phyloP scores from a whole-genome alignment of 2,329 filamentous ascomycete genomes.

The Hypoxylon sp. region DNA sequence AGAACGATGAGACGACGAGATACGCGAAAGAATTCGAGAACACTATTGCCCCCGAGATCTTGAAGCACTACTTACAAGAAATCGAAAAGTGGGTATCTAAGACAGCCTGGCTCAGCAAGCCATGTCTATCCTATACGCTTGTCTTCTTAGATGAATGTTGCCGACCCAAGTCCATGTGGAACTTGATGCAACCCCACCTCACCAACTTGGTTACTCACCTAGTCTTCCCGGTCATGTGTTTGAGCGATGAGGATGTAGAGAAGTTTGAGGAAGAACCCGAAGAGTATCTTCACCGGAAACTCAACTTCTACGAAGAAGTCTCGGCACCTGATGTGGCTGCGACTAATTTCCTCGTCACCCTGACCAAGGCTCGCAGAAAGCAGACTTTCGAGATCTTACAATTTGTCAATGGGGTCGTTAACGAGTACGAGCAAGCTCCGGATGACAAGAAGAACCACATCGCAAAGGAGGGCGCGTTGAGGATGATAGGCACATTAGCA shows the following conservation, averaged over 20 bases:
- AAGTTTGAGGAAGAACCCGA: slow-evolving; percentile 95
- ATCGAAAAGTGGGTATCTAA: slow-evolving; percentile 99
- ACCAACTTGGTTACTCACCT: slow-evolving; percentile 94
- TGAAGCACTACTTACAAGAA: slow-evolving; percentile 93
- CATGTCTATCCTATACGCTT: slow-evolving; percentile 92
- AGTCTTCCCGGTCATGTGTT: slow-evolving; percentile 94
- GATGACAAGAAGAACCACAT: slow-evolving; percentile 93
- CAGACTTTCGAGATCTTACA: slow-evolving; percentile 95
- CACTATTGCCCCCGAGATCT: slow-evolving; percentile 94
- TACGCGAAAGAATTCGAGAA: slow-evolving; percentile 93
- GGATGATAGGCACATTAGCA: slow-evolving; percentile 96
- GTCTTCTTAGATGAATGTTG: slow-evolving; percentile 98
- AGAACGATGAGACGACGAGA: slow-evolving; percentile 80
- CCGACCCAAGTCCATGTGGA: slow-evolving; percentile 97
- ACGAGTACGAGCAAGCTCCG: slow-evolving; percentile 86
- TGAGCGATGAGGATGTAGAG: slow-evolving; percentile 91
- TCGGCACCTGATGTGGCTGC: slow-evolving; percentile 95
- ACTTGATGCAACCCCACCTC: slow-evolving; percentile 91
- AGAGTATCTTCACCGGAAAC: slow-evolving; percentile 95
- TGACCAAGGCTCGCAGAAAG: slow-evolving; percentile 95
- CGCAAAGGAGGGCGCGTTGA: slow-evolving; percentile 94
- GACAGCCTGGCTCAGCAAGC: slow-evolving; percentile 93
- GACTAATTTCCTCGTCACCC: slow-evolving; percentile 94
- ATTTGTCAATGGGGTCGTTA: slow-evolving; percentile 96
- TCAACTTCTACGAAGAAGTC: slow-evolving; percentile 98